A percentile compares a stretch with the other conserved stretches of the same genome.
Conservation (phyloP, 352 stramenopile species). For the Pythium scleroteichum region DNA sequence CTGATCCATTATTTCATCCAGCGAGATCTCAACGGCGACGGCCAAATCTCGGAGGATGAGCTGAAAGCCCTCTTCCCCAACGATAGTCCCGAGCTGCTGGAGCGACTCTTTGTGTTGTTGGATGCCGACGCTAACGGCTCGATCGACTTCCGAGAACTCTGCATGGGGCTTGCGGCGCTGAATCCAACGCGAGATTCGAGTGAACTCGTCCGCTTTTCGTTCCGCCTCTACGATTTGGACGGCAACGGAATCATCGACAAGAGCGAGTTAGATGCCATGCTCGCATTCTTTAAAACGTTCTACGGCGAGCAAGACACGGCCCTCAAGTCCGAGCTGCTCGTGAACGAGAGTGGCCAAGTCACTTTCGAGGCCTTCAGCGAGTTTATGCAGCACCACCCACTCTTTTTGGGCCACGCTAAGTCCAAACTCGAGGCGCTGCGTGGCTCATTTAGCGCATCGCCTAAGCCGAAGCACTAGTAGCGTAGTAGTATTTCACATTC, state of each 20-base stretch:
- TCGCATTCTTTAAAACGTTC: conserved; percentile 50
- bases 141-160: conserved; percentile 78
- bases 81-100: conserved; percentile 50
- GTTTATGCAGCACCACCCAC: conserved; percentile 39
- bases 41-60: conserved; percentile 66
- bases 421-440: conserved; percentile 56
- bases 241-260: conserved; percentile 58
- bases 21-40: conserved; percentile 59
- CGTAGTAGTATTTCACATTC: no score
- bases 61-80: conserved; percentile 47
- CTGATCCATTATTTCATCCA: conserved; percentile 63
- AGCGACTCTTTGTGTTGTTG: conserved; percentile 60
- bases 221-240: conserved; percentile 65
- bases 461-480: background rate
- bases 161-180: conserved; percentile 52
- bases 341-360: conserved; percentile 29
- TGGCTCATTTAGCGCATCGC: conserved; percentile 37
- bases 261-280: conserved; percentile 46
- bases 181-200: conserved; percentile 40
- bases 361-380: conserved; percentile 45
- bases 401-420: conserved; percentile 48
- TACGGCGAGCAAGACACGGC: conserved; percentile 35
- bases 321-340: conserved; percentile 29
- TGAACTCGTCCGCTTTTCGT: conserved; percentile 55
- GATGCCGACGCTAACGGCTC: conserved; percentile 59